Conservation (phyloP, 73 alveolate species). For the Durusdinium trenchii region DNA sequence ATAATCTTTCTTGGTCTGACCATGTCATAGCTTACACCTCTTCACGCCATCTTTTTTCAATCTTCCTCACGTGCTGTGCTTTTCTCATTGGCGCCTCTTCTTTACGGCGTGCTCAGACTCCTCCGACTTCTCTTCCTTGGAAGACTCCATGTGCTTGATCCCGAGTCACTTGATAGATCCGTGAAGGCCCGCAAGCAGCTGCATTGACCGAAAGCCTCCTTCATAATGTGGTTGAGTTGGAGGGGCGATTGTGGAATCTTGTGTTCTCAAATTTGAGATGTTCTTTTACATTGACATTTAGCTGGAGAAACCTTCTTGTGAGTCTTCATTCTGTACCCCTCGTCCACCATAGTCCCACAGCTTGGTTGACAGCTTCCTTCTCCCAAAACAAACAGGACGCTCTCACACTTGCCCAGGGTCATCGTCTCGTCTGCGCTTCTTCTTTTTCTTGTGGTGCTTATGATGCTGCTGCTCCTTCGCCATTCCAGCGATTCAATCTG, state of each 20-base stretch:
- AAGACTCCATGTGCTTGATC: neutral
- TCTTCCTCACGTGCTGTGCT: too few species aligned
- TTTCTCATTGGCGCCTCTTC: too few species aligned
- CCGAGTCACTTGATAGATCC: neutral
- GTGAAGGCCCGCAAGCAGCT: neutral
- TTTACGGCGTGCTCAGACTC: constrained; percentile 35
- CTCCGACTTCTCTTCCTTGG: constrained; percentile 26
- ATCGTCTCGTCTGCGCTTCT: constrained; percentile 80
- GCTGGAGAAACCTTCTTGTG: neutral
- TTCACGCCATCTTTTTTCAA: too few species aligned
- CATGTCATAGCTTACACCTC: too few species aligned
- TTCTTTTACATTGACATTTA: neutral
- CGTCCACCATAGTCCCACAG: too few species aligned
- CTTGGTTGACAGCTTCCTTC: neutral
- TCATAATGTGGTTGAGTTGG: neutral
- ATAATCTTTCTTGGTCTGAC: too few species aligned
- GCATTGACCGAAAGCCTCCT: neutral
- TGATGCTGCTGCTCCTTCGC: constrained; percentile 77
- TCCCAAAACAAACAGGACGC: neutral
- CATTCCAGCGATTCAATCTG: too few species aligned
- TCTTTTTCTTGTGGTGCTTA: constrained; percentile 81
- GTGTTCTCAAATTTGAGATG: neutral
- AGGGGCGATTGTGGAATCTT: neutral
- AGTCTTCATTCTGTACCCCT: neutral
- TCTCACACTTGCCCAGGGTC: neutral